Conservation (phyloP, 2,329 filamentous ascomycete species). For the Aspergillus brunneoviolaceus region DNA sequence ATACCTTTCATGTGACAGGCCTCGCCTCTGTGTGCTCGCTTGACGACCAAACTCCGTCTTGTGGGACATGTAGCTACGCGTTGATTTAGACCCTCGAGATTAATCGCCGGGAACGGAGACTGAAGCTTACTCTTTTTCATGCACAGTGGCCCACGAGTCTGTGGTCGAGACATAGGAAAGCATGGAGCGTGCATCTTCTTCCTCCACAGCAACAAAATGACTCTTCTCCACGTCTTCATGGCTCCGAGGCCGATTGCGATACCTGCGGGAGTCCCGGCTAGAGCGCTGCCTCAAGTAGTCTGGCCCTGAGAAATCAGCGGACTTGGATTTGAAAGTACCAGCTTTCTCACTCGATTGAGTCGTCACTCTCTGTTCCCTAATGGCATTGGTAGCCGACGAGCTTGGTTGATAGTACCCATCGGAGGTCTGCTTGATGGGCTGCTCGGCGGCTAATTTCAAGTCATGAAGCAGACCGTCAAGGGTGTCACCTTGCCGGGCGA, state of each 20-base stretch:
- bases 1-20: neutral
- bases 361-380: neutral
- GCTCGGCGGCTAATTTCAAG: slow-evolving; percentile 22
- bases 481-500: slow-evolving; percentile 28
- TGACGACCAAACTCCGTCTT: neutral
- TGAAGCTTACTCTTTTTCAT: slow-evolving; percentile 21
- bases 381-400: neutral
- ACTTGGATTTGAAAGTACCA: neutral
- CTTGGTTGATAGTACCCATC: neutral
- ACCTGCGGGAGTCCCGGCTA: slow-evolving; percentile 18
- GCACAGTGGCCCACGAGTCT: slow-evolving; percentile 25
- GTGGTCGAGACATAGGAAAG: slow-evolving; percentile 22
- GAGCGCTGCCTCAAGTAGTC: slow-evolving; percentile 6
- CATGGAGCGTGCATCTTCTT: slow-evolving; percentile 14
- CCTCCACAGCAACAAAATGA: slow-evolving; percentile 8
- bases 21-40: neutral
- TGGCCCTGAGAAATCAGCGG: neutral
- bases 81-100: neutral
- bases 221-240: slow-evolving; percentile 1
- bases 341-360: neutral
- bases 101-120: neutral
- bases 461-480: slow-evolving; percentile 31
- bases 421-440: neutral
- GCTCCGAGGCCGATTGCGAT: slow-evolving; percentile 11
- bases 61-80: neutral